Base-by-base conservation (phyloP, 371 early-diverging fungal species). In the Mucor irregularis region DNA sequence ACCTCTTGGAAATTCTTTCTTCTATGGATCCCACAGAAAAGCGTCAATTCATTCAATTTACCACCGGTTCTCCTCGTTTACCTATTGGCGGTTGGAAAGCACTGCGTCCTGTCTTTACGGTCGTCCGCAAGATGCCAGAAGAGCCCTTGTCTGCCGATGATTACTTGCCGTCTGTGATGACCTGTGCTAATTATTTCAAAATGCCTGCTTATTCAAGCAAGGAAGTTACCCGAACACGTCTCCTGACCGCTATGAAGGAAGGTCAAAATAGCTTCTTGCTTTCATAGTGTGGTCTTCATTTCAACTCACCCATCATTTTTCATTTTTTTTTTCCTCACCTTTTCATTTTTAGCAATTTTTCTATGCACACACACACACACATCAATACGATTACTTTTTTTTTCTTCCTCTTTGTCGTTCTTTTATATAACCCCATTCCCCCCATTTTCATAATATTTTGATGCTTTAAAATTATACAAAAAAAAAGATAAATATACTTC, bases 131-230 rank as follows among this genome's bases (percentile, higher is more conserved):
- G 59, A 73, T 76, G 4, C 80, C 78, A 33, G 90, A 87, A 60
- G 66, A 82, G 3, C 82, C 86, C 1, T 62, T 86, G 31, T 77
- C 68, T 19, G 73, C 94, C 0, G 94, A 96, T 60, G 88, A 89
- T 46, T 92, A 89, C 53, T 65, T 97, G 56, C 98, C 96, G 7
- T 89, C 89, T 16, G 98, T 96, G 22, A 97, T 96, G 96, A 97
- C 98, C 0, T 97, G 98, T 65, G 92, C 87, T 33, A 95, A 97
- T 55, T 94, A 94, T 56, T 80, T 97, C 48, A 97, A 97, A 74
- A 82, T 97, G 68, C 96, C 96, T 11, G 86, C 85, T 16, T 97
- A 96, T 64, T 81, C 91, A 5, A 62, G 64, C 31, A 74, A 80
- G 46, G 88, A 83, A n/a, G 75, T 90, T 2, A 82, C 94, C 79